A percentile compares a stretch with the other conserved stretches of the same genome.
Conservation (phyloP, 257 asterid genomes). For the Cruciata laevipes region DNA sequence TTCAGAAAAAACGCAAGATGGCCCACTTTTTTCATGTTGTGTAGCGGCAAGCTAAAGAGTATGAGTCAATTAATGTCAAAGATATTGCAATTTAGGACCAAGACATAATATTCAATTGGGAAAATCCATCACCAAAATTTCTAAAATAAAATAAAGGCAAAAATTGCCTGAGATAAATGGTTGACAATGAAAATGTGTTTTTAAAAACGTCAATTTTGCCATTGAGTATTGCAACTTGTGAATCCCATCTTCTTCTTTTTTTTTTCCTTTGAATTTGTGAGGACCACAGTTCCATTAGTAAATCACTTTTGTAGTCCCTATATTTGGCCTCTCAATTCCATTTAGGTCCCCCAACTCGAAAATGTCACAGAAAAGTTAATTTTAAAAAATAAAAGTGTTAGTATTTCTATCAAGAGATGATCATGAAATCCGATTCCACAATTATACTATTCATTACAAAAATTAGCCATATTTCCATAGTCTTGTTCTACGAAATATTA, state of each 20-base stretch:
- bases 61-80: background rate
- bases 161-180: constrained; percentile 7
- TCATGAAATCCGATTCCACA: background rate
- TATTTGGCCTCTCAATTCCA: background rate
- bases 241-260: background rate
- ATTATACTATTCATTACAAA: too few species aligned
- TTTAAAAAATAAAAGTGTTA: background rate
- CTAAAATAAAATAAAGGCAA: background rate
- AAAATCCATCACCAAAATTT: constrained; percentile 34
- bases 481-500: too few species aligned
- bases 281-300: constrained; percentile 33
- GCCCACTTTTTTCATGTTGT: background rate
- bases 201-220: constrained; percentile 27
- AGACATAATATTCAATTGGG: background rate
- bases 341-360: background rate
- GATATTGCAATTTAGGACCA: background rate
- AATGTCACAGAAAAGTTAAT: background rate
- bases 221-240: constrained; percentile 30
- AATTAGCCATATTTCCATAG: too few species aligned
- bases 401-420: too few species aligned
- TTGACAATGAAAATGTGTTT: constrained; percentile 21
- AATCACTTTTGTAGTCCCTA: constrained; percentile 1
- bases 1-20: constrained; percentile 5
- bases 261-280: background rate
- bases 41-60: background rate